phyloP scores from a whole-genome alignment of 1,139 yeast species.

The Yamadazyma epiphylla region DNA sequence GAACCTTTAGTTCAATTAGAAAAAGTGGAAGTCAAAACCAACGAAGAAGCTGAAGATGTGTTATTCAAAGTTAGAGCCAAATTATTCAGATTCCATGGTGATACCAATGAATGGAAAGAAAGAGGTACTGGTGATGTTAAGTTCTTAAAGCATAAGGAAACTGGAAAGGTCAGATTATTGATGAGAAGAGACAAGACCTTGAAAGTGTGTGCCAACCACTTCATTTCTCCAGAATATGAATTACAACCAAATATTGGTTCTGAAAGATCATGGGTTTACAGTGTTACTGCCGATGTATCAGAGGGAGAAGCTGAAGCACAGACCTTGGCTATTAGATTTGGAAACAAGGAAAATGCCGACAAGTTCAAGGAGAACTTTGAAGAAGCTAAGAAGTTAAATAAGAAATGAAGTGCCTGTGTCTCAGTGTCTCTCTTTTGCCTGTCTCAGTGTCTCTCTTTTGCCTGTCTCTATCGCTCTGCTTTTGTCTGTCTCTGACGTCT shows the following conservation, averaged over 20 bases:
- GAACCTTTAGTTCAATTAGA: conserved; percentile 95
- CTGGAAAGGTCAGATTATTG: conserved; percentile 79
- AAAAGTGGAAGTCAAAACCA: conserved; percentile 88
- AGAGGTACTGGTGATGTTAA: conserved; percentile 99
- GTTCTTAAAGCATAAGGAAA: conserved; percentile 81
- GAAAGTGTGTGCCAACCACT: conserved; percentile 97
- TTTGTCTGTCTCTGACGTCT: neutral
- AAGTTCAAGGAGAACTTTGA: conserved; percentile 91
- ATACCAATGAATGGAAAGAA: conserved; percentile 95
- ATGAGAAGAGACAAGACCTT: conserved; percentile 99
- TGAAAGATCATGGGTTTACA: conserved; percentile 98
- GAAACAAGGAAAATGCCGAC: conserved; percentile 95
- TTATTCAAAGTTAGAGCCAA: conserved; percentile 89
- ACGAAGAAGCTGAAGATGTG: conserved; percentile 94
- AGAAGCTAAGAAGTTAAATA: conserved; percentile 12
- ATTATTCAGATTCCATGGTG: conserved; percentile 82
- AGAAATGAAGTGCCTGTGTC: too few relatives aligned
- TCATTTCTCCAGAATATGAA: conserved; percentile 77
- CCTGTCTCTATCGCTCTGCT: neutral
- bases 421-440: too few relatives aligned
- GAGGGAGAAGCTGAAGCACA: conserved; percentile 97
- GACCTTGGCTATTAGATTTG: conserved; percentile 95
- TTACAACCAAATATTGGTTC: conserved; percentile 93
- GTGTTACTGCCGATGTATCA: conserved; percentile 88
- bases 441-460: neutral